Base-by-base conservation (phyloP, 2,329 filamentous ascomycete species). In the Fusarium solani-melongenae region DNA sequence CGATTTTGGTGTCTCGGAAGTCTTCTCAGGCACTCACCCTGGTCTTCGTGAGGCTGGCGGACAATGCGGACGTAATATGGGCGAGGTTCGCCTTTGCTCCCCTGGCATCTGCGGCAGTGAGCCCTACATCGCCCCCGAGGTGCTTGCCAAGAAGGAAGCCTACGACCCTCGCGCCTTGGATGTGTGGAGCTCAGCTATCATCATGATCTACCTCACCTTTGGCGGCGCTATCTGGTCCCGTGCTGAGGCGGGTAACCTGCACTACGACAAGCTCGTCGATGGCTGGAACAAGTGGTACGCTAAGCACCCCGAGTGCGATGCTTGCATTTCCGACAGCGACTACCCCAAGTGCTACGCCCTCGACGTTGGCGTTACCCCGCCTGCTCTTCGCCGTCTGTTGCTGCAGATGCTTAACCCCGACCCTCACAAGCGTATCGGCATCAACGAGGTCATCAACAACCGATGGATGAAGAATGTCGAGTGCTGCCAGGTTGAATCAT, bases 1-100 rank as follows among this genome's bases (percentile, higher is more conserved):
- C 58, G 95, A 98, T 81, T 97, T 98, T 83, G 95, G 95, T 62
- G 93, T 96, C 15, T 95, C 94, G 0, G 94, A 96, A 80, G 93
- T 97, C 20, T 97, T 97, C 79, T 90, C 88, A 62, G 94, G 94
- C 41, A 91, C 92, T 59, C 94, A 97, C 81, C 94, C 94, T 1
- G 94, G 94, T 33, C 84, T 95, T 44, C 88, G 93, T 68, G 90
- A 92, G 76, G 89, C 93, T 14, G 90, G 91, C 60, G 93, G 93
- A 64, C 88, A 93, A 78, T 95, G 93, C 81, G 93, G 92, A 56
- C 88, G 89, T 78, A 89, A 92, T 73, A 94, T 95, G 90, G 88
- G 88, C 31, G 90, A 92, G 6, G 81, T 94, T 10, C 91, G 93
- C 41, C 86, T 92, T 36, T 96, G 93, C 81, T 86, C 89, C 49